Conservation (phyloP, 2,329 filamentous ascomycete species). For the Claviceps spartinae region DNA sequence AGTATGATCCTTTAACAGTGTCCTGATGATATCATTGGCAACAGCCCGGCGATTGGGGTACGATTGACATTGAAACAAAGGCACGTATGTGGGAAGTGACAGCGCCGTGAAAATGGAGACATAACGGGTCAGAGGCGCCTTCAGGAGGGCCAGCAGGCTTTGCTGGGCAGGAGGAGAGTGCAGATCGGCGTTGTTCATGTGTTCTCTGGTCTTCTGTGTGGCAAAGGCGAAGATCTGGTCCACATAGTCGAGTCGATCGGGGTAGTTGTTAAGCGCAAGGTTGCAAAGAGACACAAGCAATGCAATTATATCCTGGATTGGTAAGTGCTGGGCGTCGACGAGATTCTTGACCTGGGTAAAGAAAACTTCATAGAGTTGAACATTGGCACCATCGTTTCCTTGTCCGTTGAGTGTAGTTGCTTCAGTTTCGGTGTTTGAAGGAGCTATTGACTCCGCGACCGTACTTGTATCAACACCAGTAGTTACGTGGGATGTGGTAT, state of each 20-base stretch:
- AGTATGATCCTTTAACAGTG: slow-evolving; percentile 69
- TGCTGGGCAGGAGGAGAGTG: slow-evolving; percentile 80
- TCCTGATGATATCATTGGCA: slow-evolving; percentile 75
- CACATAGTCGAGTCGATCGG: slow-evolving; percentile 82
- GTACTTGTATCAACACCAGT: slow-evolving; percentile 19
- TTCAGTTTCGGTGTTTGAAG: slow-evolving; percentile 33
- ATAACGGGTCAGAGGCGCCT: slow-evolving; percentile 81
- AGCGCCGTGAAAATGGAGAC: slow-evolving; percentile 92
- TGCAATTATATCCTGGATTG: slow-evolving; percentile 89
- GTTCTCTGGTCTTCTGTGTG: slow-evolving; percentile 71
- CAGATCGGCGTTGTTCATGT: slow-evolving; percentile 87
- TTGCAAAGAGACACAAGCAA: slow-evolving; percentile 88
- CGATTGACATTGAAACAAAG: slow-evolving; percentile 78
- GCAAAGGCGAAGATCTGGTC: slow-evolving; percentile 89
- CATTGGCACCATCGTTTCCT: slow-evolving; percentile 41
- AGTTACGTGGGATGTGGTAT: slow-evolving; percentile 8
- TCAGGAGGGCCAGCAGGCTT: slow-evolving; percentile 78
- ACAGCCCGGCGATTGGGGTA: slow-evolving; percentile 86
- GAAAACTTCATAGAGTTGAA: slow-evolving; percentile 94
- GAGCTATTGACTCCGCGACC: slow-evolving; percentile 18
- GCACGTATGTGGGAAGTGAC: slow-evolving; percentile 81
- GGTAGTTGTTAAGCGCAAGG: slow-evolving; percentile 90
- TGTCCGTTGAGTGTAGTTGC: slow-evolving; percentile 34
- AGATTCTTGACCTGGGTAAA: slow-evolving; percentile 91
- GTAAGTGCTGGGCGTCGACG: slow-evolving; percentile 78